phyloP scores from a whole-genome alignment of 805 yeast species.

The Ogataea ramenticola region DNA sequence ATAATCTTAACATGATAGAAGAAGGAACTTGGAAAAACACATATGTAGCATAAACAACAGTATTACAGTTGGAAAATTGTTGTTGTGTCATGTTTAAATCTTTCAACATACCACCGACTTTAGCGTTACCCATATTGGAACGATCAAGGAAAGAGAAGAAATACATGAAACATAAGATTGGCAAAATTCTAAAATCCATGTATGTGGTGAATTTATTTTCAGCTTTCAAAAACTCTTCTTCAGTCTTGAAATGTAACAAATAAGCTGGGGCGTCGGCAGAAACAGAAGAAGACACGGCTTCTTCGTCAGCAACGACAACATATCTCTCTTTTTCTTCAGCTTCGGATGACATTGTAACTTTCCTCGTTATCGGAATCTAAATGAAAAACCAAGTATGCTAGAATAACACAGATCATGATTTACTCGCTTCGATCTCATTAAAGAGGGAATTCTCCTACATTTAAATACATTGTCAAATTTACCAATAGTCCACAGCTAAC shows the following conservation, averaged over 20 bases:
- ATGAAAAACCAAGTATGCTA: too few relatives aligned
- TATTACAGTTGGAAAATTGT: conserved; percentile 33
- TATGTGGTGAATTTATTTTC: conserved; percentile 17
- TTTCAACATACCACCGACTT: conserved; percentile 34
- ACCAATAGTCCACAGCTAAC: not conserved
- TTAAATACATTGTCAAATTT: not conserved
- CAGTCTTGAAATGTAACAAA: not conserved
- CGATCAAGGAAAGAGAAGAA: conserved; percentile 38
- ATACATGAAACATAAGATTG: conserved; percentile 34
- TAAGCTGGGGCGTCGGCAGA: not conserved
- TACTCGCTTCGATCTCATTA: too few relatives aligned
- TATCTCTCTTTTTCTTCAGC: not conserved
- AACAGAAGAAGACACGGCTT: not conserved
- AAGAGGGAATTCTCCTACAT: too few relatives aligned
- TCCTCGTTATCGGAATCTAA: too few relatives aligned
- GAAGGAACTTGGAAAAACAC: conserved; percentile 34
- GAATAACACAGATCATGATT: too few relatives aligned
- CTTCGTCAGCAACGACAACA: not conserved
- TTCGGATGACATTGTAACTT: not conserved
- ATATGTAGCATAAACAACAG: conserved; percentile 35
- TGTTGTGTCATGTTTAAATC: conserved; percentile 31
- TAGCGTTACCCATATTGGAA: conserved; percentile 37
- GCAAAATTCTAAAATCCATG: conserved; percentile 33
- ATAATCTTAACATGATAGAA: conserved; percentile 33
- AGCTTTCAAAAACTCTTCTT: not conserved